Evolutionary conservation across 2,329 filamentous ascomycete genomes (phyloP), one percentile per base, ranked within the genome.

Genomic region (Biscogniauxia marginata): DNA sequence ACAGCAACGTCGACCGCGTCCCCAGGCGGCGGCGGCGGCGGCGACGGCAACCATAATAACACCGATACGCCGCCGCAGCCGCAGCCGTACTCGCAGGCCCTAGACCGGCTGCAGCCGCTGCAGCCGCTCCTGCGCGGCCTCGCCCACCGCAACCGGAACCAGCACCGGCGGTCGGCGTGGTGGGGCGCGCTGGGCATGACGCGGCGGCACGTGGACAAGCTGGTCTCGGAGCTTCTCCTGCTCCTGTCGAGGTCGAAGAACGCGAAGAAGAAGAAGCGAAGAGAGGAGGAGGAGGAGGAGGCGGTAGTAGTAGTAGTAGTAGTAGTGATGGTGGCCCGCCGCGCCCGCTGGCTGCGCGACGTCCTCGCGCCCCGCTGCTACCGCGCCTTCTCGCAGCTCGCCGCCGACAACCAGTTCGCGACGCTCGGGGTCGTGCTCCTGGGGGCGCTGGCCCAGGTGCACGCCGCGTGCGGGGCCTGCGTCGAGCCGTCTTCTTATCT

Each of bases 111-210:
- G 43, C 54, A 58, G 55, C 62, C 64, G 11, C 60, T 69, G 39
- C 64, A 57, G 49, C 71, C 82, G 50, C 74, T 93, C 48, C 84
- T 97, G 46, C 80, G 88, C 67, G 82, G 89, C 63, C 84, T 96
- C 66, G 84, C 87, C 73, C 86, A 91, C 70, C 90, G 92, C 66
- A 95, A 97, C 77, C 88, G 87, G 69, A 98, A 97, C 76, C 93
- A 98, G 75, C 93, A 98, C 73, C 86, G 86, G 54, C 80, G 83
- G 60, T 83, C 87, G 24, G 84, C 85, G 69, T 99, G 93, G 93
- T 98, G 90, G 85, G 70, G 75, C 16, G 84, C 85, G 65, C 84
- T 97, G 59, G 82, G 82, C 52, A 81, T 88, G 61, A 80, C 97
- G 62, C 85, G 90, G 34, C 88, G 90, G 48, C 80, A 85, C 55